phyloP scores from a whole-genome alignment of 768 basidiomycete species.

The Trametes punicea region DNA sequence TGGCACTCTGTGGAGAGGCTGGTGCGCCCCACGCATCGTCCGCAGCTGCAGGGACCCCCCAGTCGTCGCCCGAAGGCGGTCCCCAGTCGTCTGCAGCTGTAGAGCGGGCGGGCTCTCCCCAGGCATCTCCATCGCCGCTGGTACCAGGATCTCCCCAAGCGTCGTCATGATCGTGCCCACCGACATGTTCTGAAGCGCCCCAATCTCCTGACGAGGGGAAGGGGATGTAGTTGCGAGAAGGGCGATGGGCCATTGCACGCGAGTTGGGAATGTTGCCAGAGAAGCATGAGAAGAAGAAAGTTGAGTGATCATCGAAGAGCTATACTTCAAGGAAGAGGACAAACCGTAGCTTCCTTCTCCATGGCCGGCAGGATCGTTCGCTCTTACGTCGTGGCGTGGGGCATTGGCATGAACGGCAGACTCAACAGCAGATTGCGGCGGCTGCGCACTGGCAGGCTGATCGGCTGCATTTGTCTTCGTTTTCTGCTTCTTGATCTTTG shows the following conservation, averaged over 20 bases:
- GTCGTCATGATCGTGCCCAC: not conserved
- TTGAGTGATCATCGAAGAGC: not conserved
- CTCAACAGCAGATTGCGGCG: not conserved
- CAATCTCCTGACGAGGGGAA: constrained; percentile 13
- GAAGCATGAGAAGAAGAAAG: not conserved
- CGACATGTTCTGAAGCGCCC: not conserved
- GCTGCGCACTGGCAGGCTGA: constrained; percentile 1
- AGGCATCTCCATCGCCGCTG: not conserved
- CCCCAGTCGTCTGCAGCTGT: constrained; percentile 1
- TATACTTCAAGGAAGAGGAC: not conserved
- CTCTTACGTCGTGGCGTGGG: constrained; percentile 8
- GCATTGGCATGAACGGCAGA: constrained; percentile 9
- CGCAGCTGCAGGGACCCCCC: not conserved
- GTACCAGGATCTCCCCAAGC: not conserved
- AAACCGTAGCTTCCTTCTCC: constrained; percentile 8
- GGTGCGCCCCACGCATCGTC: constrained; percentile 5
- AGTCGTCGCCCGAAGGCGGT: not conserved
- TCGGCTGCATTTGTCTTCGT: constrained; percentile 8
- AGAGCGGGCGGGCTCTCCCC: not conserved
- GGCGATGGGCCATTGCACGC: constrained; percentile 3
- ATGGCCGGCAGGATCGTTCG: constrained; percentile 5
- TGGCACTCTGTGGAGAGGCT: not conserved
- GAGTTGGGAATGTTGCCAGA: not conserved
- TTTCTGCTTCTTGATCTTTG: constrained; percentile 16
- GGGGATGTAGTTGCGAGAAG: constrained; percentile 9